Evolutionary conservation across 257 asterid species (phyloP).

Genomic region (Plectranthus barbatus): DNA sequence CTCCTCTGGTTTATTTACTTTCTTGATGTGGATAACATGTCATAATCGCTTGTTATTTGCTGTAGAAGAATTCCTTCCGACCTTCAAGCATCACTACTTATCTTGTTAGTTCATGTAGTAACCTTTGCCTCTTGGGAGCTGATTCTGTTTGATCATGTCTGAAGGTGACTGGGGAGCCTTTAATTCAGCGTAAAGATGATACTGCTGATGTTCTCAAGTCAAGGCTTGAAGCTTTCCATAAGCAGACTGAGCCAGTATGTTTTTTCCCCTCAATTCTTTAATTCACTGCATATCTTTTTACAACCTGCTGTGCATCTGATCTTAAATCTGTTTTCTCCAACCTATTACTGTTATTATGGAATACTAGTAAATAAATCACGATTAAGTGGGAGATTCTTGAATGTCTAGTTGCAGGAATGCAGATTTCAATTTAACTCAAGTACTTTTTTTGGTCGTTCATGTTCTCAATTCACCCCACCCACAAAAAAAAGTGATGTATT

Average conservation of each 20-base stretch:
- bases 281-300: not conserved
- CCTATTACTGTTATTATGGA: not conserved
- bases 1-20: not conserved
- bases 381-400: not conserved
- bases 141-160: slow-evolving; percentile 15
- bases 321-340: not conserved
- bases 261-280: not conserved
- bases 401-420: not conserved
- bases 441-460: not conserved
- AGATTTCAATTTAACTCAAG: not conserved
- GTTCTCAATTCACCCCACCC: not conserved
- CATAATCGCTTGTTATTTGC: not conserved
- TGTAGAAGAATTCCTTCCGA: not conserved
- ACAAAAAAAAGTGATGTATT: not conserved
- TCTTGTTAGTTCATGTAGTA: not conserved
- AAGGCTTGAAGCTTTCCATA: slow-evolving; percentile 80
- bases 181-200: slow-evolving; percentile 85
- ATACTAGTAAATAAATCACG: not conserved
- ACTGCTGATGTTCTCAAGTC: slow-evolving; percentile 82
- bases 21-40: too few relatives aligned
- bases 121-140: slow-evolving; percentile 1
- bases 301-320: not conserved
- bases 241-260: slow-evolving; percentile 76
- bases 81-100: not conserved
- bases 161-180: slow-evolving; percentile 71